phyloP scores from a whole-genome alignment of 192 early-diverging fungal genomes.

The Lobosporangium transversale region DNA sequence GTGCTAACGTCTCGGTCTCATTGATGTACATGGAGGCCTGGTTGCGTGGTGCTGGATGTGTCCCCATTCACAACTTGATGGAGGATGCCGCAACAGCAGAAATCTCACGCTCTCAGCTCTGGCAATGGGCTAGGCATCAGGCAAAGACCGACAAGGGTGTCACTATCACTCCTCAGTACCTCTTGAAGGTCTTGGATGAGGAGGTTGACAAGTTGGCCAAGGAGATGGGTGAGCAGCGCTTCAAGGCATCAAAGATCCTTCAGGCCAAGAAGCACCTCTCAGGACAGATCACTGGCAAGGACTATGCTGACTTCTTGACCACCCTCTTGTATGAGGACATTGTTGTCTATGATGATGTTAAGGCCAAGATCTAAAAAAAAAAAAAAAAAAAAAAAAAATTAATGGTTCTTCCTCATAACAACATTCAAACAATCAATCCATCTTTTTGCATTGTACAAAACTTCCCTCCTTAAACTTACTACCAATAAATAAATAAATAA shows the following conservation, averaged over 20 bases:
- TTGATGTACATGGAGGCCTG: constrained; percentile 96
- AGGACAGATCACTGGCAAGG: constrained; percentile 82
- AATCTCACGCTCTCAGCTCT: constrained; percentile 96
- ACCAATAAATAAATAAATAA: neutral
- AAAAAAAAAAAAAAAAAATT: constrained; percentile 4
- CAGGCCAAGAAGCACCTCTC: constrained; percentile 76
- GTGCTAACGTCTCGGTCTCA: constrained; percentile 91
- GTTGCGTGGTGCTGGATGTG: constrained; percentile 94
- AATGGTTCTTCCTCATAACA: no score
- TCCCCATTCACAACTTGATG: constrained; percentile 98
- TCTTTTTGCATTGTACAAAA: constrained; percentile 19
- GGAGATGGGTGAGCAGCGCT: constrained; percentile 66
- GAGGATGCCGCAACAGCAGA: constrained; percentile 99
- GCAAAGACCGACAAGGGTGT: constrained; percentile 85
- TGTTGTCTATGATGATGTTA: constrained; percentile 37
- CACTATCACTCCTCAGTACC: constrained; percentile 79
- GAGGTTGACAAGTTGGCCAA: constrained; percentile 81
- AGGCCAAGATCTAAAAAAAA: constrained; percentile 47
- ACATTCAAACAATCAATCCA: neutral
- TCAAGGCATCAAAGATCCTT: constrained; percentile 72
- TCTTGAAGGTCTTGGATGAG: constrained; percentile 86
- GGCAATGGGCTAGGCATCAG: constrained; percentile 95
- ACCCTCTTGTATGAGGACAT: constrained; percentile 93
- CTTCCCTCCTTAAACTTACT: no score
- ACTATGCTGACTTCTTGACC: constrained; percentile 95